Percentiles rank a stretch among this genome's conserved stretches.
phyloP scores from a whole-genome alignment of 2,329 filamentous ascomycete species.

The Phyllosticta citriasiana region DNA sequence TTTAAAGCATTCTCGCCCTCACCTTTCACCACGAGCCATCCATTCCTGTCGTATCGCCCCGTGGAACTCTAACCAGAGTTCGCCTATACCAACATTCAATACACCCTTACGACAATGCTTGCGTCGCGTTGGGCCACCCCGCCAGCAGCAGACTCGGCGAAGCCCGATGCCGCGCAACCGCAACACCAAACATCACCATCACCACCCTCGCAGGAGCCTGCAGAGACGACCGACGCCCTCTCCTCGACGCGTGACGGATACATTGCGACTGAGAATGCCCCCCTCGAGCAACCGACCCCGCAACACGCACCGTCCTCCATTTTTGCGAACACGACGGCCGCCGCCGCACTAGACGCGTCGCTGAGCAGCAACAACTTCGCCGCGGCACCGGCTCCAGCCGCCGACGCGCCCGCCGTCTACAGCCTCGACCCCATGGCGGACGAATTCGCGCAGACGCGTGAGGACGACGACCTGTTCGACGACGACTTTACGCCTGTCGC shows the following conservation, averaged over 20 bases:
- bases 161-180: slow-evolving; percentile 2
- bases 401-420: neutral
- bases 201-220: neutral
- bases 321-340: neutral
- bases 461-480: slow-evolving; percentile 41
- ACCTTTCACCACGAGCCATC: neutral
- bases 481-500: slow-evolving; percentile 40
- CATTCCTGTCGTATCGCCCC: neutral
- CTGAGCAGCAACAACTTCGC: neutral
- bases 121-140: slow-evolving; percentile 7
- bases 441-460: slow-evolving; percentile 40
- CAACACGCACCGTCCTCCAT: neutral
- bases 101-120: slow-evolving; percentile 2
- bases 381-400: neutral
- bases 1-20: neutral
- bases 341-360: neutral
- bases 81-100: neutral
- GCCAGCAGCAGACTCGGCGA: neutral
- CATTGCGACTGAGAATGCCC: neutral
- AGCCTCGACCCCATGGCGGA: slow-evolving; percentile 20
- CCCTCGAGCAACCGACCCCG: neutral
- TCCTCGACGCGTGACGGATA: neutral
- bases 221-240: neutral
- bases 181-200: neutral
- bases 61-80: neutral